Conservation (phyloP, 805 yeast genomes). For the Yarrowia deformans region DNA sequence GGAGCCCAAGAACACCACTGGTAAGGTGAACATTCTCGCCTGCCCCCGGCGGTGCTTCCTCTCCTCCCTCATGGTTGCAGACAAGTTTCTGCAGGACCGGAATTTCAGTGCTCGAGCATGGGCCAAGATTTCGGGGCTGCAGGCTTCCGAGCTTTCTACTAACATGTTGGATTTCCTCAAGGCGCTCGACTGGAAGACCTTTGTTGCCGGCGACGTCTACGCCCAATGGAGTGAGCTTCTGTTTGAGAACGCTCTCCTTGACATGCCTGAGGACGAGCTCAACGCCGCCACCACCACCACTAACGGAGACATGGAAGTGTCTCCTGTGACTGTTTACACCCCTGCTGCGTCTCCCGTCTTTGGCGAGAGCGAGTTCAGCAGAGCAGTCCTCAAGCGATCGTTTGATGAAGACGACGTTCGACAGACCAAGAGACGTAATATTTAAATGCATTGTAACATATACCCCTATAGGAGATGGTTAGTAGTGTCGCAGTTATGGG, state of each 20-base stretch:
- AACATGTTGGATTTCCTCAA: conserved; percentile 63
- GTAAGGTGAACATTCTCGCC: conserved; percentile 38
- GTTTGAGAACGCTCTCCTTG: conserved; percentile 37
- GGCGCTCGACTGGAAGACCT: conserved; percentile 63
- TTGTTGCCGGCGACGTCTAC: conserved; percentile 59
- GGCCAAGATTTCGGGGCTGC: conserved; percentile 75
- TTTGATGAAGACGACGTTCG: conserved; percentile 18
- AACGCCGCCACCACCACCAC: conserved; percentile 5
- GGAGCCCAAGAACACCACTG: conserved; percentile 19
- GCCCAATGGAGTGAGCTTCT: conserved; percentile 53
- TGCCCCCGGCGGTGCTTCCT: conserved; percentile 75
- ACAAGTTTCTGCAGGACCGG: conserved; percentile 76
- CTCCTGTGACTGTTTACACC: conserved; percentile 37
- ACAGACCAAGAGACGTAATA: conserved; percentile 32
- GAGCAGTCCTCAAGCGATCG: conserved; percentile 28
- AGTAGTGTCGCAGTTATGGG: neutral
- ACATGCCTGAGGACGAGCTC: conserved; percentile 28
- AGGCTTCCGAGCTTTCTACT: conserved; percentile 57
- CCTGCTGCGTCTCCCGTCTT: conserved; percentile 39
- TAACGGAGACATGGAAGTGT: conserved; percentile 17
- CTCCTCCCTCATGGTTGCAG: conserved; percentile 71
- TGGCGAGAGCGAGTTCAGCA: conserved; percentile 33
- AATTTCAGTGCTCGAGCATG: conserved; percentile 74
- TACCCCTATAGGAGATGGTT: neutral
- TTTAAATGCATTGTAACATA: conserved; percentile 39